A percentile compares a stretch with the other conserved stretches of the same genome.
These are phyloP conservation scores for Exophiala sideris DNA, from an alignment of 2,329 filamentous ascomycete species.

Conservation along the genomic window DNA sequence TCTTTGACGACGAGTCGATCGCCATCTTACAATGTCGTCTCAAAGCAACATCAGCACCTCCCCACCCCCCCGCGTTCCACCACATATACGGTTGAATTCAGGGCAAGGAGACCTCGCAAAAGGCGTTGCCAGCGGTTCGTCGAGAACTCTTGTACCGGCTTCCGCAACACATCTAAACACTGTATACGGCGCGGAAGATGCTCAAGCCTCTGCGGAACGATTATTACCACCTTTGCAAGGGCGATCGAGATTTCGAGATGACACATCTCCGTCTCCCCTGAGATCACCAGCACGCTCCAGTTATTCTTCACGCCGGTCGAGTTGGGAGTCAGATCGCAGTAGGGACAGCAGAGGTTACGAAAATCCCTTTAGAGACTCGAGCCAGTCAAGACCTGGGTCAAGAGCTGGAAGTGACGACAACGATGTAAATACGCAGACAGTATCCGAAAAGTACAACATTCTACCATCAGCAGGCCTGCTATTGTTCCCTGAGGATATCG, in stretches of 20 bases:
- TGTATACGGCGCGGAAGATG: slow-evolving; percentile 25
- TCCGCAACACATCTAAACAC: slow-evolving; percentile 23
- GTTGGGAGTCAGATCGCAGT: slow-evolving; percentile 61
- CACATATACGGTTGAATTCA: slow-evolving; percentile 64
- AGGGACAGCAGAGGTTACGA: slow-evolving; percentile 50
- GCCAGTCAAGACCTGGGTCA: slow-evolving; percentile 51
- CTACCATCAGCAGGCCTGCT: slow-evolving; percentile 63
- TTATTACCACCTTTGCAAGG: slow-evolving; percentile 28
- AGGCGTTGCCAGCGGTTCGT: slow-evolving; percentile 16
- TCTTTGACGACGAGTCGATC: slow-evolving; percentile 27
- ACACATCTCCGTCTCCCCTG: slow-evolving; percentile 44
- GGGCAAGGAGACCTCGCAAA: slow-evolving; percentile 53
- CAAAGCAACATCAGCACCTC: slow-evolving; percentile 23
- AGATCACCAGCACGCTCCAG: slow-evolving; percentile 50
- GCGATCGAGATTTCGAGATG: slow-evolving; percentile 41
- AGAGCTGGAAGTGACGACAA: slow-evolving; percentile 61
- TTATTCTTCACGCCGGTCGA: slow-evolving; percentile 60
- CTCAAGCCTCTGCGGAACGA: slow-evolving; percentile 24
- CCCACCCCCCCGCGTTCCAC: slow-evolving; percentile 36
- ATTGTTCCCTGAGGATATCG: slow-evolving; percentile 68
- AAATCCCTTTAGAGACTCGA: slow-evolving; percentile 60
- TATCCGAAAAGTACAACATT: slow-evolving; percentile 71
- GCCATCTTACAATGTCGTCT: slow-evolving; percentile 26
- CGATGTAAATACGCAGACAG: slow-evolving; percentile 67
- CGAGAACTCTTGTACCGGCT: slow-evolving; percentile 20